A percentile compares a stretch with the other conserved stretches of the same genome.
Conservation (phyloP, 2,329 filamentous ascomycete species). For the Cordyceps pruinosa region DNA sequence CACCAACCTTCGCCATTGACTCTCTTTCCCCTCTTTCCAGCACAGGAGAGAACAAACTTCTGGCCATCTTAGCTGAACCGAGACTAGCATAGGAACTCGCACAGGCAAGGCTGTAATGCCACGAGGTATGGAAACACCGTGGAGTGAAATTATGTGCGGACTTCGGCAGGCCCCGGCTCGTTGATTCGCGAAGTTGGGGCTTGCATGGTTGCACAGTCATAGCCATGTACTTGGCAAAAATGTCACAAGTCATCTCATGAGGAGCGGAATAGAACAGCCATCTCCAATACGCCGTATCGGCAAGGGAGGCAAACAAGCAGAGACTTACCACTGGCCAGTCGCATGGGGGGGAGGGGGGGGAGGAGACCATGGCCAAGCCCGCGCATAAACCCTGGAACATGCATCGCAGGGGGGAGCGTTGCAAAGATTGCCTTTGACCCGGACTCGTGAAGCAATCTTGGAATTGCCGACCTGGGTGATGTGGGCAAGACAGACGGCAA, state of each 20-base stretch:
- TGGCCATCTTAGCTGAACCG: neutral
- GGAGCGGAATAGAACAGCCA: neutral
- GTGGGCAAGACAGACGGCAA: neutral
- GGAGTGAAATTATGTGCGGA: neutral
- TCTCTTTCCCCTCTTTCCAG: conserved; percentile 3
- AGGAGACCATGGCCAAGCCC: too few species aligned
- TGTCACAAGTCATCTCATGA: neutral
- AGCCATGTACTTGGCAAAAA: neutral
- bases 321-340: neutral
- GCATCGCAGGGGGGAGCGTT: too few species aligned
- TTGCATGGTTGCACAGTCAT: neutral
- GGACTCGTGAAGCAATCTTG: too few species aligned
- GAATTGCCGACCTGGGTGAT: neutral
- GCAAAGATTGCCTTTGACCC: too few species aligned
- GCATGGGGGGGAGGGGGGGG: neutral
- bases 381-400: too few species aligned
- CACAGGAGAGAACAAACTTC: neutral
- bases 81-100: conserved; percentile 12
- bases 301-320: neutral
- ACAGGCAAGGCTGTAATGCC: conserved; percentile 10
- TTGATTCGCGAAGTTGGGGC: neutral
- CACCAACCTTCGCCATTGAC: neutral
- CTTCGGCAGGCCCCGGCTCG: conserved; percentile 5
- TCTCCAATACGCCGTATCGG: neutral
- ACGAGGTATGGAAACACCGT: neutral